Conservation (phyloP, 2,329 filamentous ascomycete genomes). For the Cladosporium sp. region DNA sequence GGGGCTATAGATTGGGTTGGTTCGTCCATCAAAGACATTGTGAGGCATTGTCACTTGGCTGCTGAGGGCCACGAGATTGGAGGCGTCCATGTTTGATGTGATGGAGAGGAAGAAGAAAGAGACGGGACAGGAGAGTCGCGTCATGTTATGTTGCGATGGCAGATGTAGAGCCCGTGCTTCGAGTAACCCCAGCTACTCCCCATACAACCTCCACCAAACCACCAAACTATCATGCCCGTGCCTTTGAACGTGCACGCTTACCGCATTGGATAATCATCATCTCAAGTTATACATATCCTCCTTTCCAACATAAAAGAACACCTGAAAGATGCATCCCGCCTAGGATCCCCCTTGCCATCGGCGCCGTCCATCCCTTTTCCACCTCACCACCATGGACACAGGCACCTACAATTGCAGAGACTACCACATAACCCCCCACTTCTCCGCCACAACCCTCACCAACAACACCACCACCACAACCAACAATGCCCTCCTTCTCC, state of each 20-base stretch:
- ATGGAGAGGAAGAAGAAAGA: slow-evolving; percentile 19
- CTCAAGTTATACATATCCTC: background rate
- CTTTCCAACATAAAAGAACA: background rate
- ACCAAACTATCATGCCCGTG: slow-evolving; percentile 4
- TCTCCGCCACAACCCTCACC: slow-evolving; percentile 30
- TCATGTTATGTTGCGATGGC: background rate
- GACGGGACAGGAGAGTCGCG: slow-evolving; percentile 19
- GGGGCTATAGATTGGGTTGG: slow-evolving; percentile 52
- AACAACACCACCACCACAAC: slow-evolving; percentile 22
- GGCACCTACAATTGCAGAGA: slow-evolving; percentile 43
- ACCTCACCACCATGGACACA: slow-evolving; percentile 33
- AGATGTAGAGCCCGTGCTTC: background rate
- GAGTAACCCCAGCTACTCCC: slow-evolving; percentile 6
- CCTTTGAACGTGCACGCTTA: background rate
- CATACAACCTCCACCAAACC: background rate
- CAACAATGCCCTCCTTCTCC: slow-evolving; percentile 7
- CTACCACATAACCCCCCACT: slow-evolving; percentile 37
- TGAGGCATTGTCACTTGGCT: slow-evolving; percentile 19
- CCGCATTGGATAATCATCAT: background rate
- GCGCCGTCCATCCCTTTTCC: background rate
- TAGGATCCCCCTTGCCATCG: background rate
- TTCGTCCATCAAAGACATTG: slow-evolving; percentile 28
- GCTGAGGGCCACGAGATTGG: slow-evolving; percentile 6
- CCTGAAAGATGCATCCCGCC: background rate
- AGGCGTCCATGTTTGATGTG: slow-evolving; percentile 24